Evolutionary conservation across 164 flowering plant species (phyloP), one percentile per base, ranked within the genome.

Genomic region (Macadamia integrifolia): DNA sequence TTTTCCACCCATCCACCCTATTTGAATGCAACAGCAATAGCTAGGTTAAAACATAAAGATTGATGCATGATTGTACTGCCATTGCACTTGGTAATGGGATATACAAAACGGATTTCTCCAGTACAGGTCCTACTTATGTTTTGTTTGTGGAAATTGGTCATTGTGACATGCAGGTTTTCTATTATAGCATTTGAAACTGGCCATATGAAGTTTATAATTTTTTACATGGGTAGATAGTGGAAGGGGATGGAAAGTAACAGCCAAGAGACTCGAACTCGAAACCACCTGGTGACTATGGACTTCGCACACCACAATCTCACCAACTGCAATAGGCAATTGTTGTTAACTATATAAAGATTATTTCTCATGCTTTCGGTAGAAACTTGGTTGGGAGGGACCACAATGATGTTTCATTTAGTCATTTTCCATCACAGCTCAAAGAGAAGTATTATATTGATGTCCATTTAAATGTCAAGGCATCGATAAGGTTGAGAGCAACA

Each of bases 21-120:
- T 23, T 23, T 23, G 23, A 23, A 23, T 23, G 23, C 23, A 23
- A 0, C 23, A 23, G 65, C 78, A 11, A 87, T 94, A 68, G 95
- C 97, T 35, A 97, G 96, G 29, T 71, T 93, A 87, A 77, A 62
- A 87, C 95, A 0, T 75, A 90, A 77, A 77, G 92, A 60, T 74
- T 91, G 84, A 81, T 93, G 88, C 98, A 93, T 77, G 98, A 93
- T 44, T 80, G 90, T 68, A 85, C 98, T 52, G 98, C 97, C 17
- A 88, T 87, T 50, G 97, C 95, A 0, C 85, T 94, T 48, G 87
- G 93, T 55, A 92, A 90, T 79, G 98, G 98, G 35, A 90, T 94
- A 69, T 90, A 94, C 76, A 94, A 81, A 78, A 79, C 88, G 9
- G 98, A 94, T 69, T 81, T 80, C 17, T 62, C 79, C 5, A 79